phyloP scores from a whole-genome alignment of 768 basidiomycete species.

The Tylopilus plumbeoviolaceoides region DNA sequence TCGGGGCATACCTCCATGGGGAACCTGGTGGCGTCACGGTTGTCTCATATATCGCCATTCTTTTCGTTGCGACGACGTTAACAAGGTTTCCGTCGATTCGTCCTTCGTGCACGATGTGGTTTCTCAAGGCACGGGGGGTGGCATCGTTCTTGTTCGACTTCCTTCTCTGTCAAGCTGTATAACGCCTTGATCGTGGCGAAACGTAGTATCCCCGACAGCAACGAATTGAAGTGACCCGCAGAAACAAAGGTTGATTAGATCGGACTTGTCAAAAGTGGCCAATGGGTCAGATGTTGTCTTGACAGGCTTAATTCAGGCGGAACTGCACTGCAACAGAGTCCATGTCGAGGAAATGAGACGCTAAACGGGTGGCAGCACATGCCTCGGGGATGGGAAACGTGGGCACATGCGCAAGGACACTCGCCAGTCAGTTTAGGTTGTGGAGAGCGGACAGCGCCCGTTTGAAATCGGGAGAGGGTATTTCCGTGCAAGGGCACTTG shows the following conservation, averaged over 20 bases:
- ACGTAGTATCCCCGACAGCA: background rate
- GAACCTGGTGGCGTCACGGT: background rate
- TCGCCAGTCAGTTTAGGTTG: conserved; percentile 14
- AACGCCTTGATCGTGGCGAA: conserved; percentile 10
- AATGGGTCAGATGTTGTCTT: conserved; percentile 2
- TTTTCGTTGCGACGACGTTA: background rate
- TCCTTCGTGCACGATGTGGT: background rate
- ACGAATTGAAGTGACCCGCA: conserved; percentile 3
- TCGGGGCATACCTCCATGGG: conserved; percentile 6
- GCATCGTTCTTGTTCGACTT: background rate
- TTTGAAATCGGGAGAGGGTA: conserved; percentile 25
- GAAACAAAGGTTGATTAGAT: conserved; percentile 1
- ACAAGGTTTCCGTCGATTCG: background rate
- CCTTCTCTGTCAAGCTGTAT: conserved; percentile 8
- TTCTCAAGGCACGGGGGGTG: conserved; percentile 1
- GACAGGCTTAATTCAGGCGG: conserved; percentile 6
- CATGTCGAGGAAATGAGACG: conserved; percentile 23
- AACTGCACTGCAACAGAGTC: conserved; percentile 14
- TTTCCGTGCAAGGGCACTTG: conserved; percentile 12
- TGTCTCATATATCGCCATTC: background rate
- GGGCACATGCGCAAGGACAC: conserved; percentile 6
- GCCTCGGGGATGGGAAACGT: conserved; percentile 6
- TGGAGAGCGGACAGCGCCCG: conserved; percentile 8
- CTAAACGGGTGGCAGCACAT: conserved; percentile 1
- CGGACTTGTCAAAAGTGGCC: conserved; percentile 1